Percentiles rank a stretch among this genome's conserved stretches.
These are phyloP conservation scores for Auriscalpium vulgare DNA, from an alignment of 768 basidiomycete species.

Conservation along the genomic window DNA sequence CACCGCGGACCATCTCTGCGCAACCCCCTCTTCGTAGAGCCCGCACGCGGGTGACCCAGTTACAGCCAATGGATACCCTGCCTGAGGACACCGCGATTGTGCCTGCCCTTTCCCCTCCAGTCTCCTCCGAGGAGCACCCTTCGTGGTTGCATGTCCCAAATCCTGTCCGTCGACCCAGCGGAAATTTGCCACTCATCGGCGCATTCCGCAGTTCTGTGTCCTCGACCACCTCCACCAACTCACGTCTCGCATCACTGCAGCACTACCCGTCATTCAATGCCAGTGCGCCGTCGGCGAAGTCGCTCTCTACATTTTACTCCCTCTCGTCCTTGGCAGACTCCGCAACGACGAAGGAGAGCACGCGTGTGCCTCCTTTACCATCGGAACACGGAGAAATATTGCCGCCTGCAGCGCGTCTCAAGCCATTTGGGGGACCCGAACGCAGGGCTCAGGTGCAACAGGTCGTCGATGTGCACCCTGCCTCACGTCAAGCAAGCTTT, in stretches of 20 bases:
- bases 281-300: neutral
- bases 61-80: constrained; percentile 10
- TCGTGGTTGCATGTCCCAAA: constrained; percentile 14
- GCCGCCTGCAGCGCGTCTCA: neutral
- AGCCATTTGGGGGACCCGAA: constrained; percentile 4
- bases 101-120: neutral
- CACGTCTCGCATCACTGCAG: constrained; percentile 11
- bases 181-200: constrained; percentile 10
- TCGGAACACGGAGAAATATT: constrained; percentile 8
- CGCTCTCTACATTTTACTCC: constrained; percentile 7
- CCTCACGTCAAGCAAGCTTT: constrained; percentile 12
- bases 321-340: neutral
- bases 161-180: neutral
- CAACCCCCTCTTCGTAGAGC: constrained; percentile 10
- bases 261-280: constrained; percentile 13
- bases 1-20: neutral
- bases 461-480: neutral
- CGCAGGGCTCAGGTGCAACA: constrained; percentile 6
- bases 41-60: constrained; percentile 6
- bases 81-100: constrained; percentile 6
- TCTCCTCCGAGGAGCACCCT: constrained; percentile 1
- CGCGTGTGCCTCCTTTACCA: neutral
- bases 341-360: neutral
- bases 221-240: neutral
- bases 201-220: constrained; percentile 14